Percentiles rank a stretch among this genome's conserved stretches.
These are phyloP conservation scores for Psilocybe azurescens DNA, from an alignment of 768 basidiomycete species.

Conservation along the genomic window DNA sequence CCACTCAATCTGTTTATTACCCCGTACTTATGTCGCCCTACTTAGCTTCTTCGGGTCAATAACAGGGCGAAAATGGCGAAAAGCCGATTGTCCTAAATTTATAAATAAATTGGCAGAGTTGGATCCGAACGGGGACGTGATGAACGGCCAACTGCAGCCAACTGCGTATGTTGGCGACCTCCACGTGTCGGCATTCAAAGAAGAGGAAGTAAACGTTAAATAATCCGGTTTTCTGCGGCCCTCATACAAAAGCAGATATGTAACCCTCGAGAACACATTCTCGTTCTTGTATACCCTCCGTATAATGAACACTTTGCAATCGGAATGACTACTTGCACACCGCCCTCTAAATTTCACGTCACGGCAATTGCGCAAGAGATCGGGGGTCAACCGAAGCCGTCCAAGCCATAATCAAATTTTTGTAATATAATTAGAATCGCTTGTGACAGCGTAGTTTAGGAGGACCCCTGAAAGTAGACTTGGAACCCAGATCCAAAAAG, in stretches of 20 bases:
- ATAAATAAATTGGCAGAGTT: constrained; percentile 1
- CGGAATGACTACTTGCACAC: neutral
- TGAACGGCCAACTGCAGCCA: neutral
- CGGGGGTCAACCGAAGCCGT: constrained; percentile 12
- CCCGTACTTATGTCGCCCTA: neutral
- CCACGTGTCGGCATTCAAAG: constrained; percentile 14
- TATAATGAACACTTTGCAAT: neutral
- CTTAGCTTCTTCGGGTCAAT: constrained; percentile 4
- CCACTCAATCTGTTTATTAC: neutral
- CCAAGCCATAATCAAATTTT: constrained; percentile 5
- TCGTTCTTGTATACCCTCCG: too few species aligned
- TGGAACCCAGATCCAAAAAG: too few species aligned
- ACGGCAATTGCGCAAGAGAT: constrained; percentile 3
- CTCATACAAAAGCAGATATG: neutral
- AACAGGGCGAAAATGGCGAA: constrained; percentile 3
- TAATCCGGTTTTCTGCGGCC: neutral
- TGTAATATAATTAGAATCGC: constrained; percentile 10
- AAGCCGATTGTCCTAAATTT: neutral
- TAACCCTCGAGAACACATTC: neutral
- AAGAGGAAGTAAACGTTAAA: neutral
- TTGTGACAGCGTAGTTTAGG: constrained; percentile 10
- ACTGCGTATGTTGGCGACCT: neutral
- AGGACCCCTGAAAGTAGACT: too few species aligned
- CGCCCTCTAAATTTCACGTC: neutral
- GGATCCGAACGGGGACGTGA: neutral